Evolutionary conservation across 75 land plant species (phyloP), one percentile per base, ranked within the genome.

Genomic region (Sequoia sempervirens): DNA sequence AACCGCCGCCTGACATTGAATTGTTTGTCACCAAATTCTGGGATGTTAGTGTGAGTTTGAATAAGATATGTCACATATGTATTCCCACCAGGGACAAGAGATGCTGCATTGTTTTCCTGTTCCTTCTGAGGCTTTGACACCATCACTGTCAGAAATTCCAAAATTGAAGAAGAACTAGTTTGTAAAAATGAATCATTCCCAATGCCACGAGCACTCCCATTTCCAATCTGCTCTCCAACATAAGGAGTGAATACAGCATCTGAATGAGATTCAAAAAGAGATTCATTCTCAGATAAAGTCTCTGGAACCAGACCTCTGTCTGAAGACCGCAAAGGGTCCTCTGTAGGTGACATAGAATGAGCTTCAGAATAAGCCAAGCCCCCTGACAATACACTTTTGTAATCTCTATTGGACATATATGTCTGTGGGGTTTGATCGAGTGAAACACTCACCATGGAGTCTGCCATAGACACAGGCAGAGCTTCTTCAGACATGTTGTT

Each of bases 401-500:
- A 86, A 46, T 86, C 88, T 56, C 82, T 83, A 80, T 46, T 86
- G 53, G 85, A 80, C 26, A 86, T 84, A 66, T 72, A 80, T 70
- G 83, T 81, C n/a, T 84, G 88, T 64, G 84, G 46, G 20, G 50
- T 26, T 78, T 79, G 75, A 61, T 88, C 89, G 41, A 88, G 58
- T 45, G 79, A 68, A 52, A 86, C 72, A 79, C 85, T 88, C 72
- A 85, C 89, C 89, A 87, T 85, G 10, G 84, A 79, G 80, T 86
- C 82, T 13, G 82, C 58, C 23, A 84, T 86, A 66, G 84, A 76
- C 23, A 83, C 72, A 7, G 69, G 56, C 30, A 45, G 54, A 54
- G 81, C 70, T 79, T 82, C 84, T 76, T 76, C 80, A 5, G 68
- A 78, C 70, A 81, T 83, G 45, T 82, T 80, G 36, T 86, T 80